A percentile compares a stretch with the other conserved stretches of the same genome.
phyloP scores from a whole-genome alignment of 2,329 filamentous ascomycete genomes.

The Xylariaceae sp. region DNA sequence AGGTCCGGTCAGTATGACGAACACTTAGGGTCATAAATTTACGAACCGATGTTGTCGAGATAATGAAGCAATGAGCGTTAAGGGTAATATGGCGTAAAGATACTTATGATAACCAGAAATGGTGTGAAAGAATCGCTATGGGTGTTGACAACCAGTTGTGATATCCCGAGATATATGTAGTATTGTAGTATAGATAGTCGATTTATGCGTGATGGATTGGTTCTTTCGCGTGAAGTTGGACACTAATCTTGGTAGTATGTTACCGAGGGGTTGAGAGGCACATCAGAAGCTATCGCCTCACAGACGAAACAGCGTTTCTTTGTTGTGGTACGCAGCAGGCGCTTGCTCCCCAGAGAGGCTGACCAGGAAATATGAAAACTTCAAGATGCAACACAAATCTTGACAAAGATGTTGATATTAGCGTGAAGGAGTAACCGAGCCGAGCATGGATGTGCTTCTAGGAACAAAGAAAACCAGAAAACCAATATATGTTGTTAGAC shows the following conservation, averaged over 20 bases:
- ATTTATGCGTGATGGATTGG: slow-evolving; percentile 13
- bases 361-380: slow-evolving; percentile 24
- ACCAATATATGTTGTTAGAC: slow-evolving; percentile 27
- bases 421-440: slow-evolving; percentile 25
- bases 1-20: not conserved
- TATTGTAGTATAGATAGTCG: slow-evolving; percentile 24
- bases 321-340: slow-evolving; percentile 29
- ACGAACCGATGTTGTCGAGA: not conserved
- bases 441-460: slow-evolving; percentile 23
- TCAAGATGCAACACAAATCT: slow-evolving; percentile 18
- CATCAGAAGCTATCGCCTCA: slow-evolving; percentile 27
- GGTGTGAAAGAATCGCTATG: not conserved
- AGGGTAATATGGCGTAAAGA: not conserved
- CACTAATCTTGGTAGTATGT: slow-evolving; percentile 16
- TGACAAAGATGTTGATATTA: slow-evolving; percentile 23
- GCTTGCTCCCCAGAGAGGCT: slow-evolving; percentile 28
- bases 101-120: not conserved
- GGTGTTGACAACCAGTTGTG: not conserved
- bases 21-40: not conserved
- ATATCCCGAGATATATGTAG: slow-evolving; percentile 28
- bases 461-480: slow-evolving; percentile 34
- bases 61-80: not conserved
- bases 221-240: slow-evolving; percentile 25
- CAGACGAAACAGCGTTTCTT: slow-evolving; percentile 33
- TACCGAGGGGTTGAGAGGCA: slow-evolving; percentile 26